Evolutionary conservation across 495 filamentous ascomycete genomes (phyloP).

Genomic region (Aspergillus sclerotiicarbonarius): DNA sequence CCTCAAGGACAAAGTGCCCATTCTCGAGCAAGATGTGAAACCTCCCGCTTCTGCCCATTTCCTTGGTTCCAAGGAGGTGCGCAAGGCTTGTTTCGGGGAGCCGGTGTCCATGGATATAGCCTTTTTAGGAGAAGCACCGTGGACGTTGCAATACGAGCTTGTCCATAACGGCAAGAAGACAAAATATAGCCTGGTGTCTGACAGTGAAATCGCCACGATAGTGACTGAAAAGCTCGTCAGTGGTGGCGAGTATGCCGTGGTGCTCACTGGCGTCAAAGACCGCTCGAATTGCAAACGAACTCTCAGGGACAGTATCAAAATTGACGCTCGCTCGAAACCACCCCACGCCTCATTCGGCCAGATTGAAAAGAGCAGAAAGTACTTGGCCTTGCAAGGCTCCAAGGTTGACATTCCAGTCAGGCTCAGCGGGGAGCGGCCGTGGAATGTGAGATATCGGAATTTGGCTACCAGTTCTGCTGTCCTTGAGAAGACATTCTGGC

Average conservation of each 20-base stretch:
- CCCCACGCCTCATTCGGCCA: constrained; percentile 80
- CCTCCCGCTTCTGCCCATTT: constrained; percentile 82
- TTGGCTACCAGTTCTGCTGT: constrained; percentile 42
- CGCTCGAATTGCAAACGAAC: constrained; percentile 79
- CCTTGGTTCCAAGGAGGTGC: constrained; percentile 46
- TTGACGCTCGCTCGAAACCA: constrained; percentile 80
- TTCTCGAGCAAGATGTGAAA: constrained; percentile 85
- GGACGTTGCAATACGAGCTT: constrained; percentile 89
- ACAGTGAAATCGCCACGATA: constrained; percentile 61
- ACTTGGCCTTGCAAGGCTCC: constrained; percentile 73
- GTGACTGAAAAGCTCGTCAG: constrained; percentile 66
- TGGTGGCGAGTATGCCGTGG: constrained; percentile 85
- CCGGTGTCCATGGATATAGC: constrained; percentile 67
- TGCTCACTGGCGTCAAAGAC: constrained; percentile 81
- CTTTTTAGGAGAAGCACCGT: constrained; percentile 79
- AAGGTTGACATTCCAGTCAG: constrained; percentile 73
- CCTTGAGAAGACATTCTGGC: constrained; percentile 50
- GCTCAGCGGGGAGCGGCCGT: constrained; percentile 78
- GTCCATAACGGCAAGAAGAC: constrained; percentile 84
- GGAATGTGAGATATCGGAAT: constrained; percentile 74
- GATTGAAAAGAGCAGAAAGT: constrained; percentile 70
- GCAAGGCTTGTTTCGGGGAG: constrained; percentile 78
- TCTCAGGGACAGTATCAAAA: constrained; percentile 74
- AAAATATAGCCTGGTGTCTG: constrained; percentile 62
- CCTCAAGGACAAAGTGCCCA: constrained; percentile 52